Conservation (phyloP, 73 alveolate genomes). For the Paramecium octaurelia region DNA sequence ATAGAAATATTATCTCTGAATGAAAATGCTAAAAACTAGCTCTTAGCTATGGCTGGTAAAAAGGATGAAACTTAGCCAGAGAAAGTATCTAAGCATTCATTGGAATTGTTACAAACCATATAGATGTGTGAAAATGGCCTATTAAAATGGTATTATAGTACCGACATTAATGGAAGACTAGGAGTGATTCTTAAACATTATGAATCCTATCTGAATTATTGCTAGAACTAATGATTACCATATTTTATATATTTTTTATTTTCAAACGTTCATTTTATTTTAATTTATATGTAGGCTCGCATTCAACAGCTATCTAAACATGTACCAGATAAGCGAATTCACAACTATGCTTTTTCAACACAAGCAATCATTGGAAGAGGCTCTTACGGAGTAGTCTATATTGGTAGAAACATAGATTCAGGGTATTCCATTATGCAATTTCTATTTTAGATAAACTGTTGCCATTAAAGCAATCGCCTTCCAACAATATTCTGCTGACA, state of each 20-base stretch:
- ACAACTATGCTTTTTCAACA: constrained; percentile 56
- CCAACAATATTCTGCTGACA: not conserved
- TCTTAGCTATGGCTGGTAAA: not conserved
- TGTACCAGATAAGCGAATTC: constrained; percentile 57
- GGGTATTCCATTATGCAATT: not conserved
- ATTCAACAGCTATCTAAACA: constrained; percentile 47
- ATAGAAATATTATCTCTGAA: not conserved
- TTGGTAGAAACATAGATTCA: constrained; percentile 49
- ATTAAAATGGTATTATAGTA: not conserved
- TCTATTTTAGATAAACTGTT: not conserved
- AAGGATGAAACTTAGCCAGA: not conserved
- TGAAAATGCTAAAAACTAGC: not conserved
- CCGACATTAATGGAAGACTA: constrained; percentile 1
- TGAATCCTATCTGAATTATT: constrained; percentile 5
- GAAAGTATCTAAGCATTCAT: not conserved
- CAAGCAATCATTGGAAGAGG: constrained; percentile 61
- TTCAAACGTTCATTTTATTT: constrained; percentile 49
- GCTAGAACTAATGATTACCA: not conserved
- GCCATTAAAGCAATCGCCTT: constrained; percentile 43
- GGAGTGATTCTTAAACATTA: not conserved
- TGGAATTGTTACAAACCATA: not conserved
- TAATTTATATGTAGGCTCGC: constrained; percentile 36
- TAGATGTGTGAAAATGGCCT: constrained; percentile 8
- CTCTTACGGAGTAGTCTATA: constrained; percentile 55
- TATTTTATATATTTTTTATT: not conserved